A percentile compares a stretch with the other conserved stretches of the same genome.
phyloP scores from a whole-genome alignment of 345 rosid species.

The Heritiera littoralis region DNA sequence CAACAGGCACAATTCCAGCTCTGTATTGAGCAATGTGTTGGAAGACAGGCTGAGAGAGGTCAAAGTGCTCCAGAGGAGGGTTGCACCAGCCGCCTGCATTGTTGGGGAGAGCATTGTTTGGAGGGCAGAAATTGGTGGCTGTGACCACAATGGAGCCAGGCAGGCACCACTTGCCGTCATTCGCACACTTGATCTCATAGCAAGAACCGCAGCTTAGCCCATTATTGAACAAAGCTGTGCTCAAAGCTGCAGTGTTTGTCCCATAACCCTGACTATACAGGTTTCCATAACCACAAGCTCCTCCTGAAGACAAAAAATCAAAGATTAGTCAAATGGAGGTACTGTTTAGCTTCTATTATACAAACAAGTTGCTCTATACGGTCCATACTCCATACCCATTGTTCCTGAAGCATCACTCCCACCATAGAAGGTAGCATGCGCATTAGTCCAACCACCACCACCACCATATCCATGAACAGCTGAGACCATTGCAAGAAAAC shows the following conservation, averaged over 20 bases:
- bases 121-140: conserved; percentile 81
- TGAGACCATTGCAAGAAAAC: conserved; percentile 53
- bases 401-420: conserved; percentile 61
- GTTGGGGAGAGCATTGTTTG: conserved; percentile 69
- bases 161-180: conserved; percentile 67
- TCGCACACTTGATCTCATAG: conserved; percentile 60
- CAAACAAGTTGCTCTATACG: neutral
- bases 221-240: conserved; percentile 74
- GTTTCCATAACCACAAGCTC: conserved; percentile 82
- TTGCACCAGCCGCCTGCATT: conserved; percentile 84
- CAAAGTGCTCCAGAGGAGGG: conserved; percentile 76
- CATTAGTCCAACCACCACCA: conserved; percentile 39
- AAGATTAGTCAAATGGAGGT: neutral
- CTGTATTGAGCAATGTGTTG: conserved; percentile 77
- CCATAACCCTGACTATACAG: conserved; percentile 81
- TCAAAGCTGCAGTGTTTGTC: conserved; percentile 74
- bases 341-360: neutral
- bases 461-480: conserved; percentile 48
- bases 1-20: conserved; percentile 71
- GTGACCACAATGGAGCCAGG: conserved; percentile 67
- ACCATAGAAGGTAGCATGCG: conserved; percentile 56
- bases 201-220: conserved; percentile 78
- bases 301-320: conserved; percentile 40
- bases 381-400: conserved; percentile 37
- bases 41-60: conserved; percentile 79